Evolutionary conservation across 1,284 basidiomycete genomes (phyloP), one percentile per base, ranked within the genome.

Genomic region (Xerocomus amazonicus): DNA sequence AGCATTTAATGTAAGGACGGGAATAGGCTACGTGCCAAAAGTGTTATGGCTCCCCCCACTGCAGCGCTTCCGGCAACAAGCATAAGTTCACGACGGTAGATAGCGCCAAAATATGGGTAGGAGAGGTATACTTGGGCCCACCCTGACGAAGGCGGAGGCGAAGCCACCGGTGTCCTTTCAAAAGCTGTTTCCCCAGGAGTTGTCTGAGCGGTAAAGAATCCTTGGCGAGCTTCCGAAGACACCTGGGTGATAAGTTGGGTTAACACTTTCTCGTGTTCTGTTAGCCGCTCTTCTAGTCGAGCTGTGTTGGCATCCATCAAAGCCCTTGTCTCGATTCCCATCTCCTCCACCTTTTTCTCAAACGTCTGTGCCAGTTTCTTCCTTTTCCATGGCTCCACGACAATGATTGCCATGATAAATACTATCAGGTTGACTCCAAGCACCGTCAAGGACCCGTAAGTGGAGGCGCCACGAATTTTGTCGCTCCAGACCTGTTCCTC

Each of bases 401-500:
- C 70, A 14, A 90, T 68, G 55, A 95, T 92, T 8, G 94, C 94
- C 50, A 87, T 71, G 43, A 97, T 69, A 66, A 97, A 97, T 36
- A 97, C 88, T 43, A 89, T 57, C 68, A 97, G 71, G 70, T 97
- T 97, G 54, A 94, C 78, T 9, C 83, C 84, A 17, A 97, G 78
- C 42, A 83, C 92, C 2, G 83, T 84, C 51, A 97, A 74, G 40
- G 85, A 87, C 2, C 91, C 92, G 67, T 95, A 96, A 6, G 93
- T 96, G 48, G 89, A 90, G 37, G 90, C 87, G 57, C 89, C 91
- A 36, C 94, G 81, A 56, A 97, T 96, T 73, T 97, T 97, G 74
- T 97, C 94, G 52, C 90, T 92, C 94, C 94, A 97, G 6, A 96
- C 84, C 68, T 97, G 94, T 66, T 97, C 94, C 69, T 97, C 94